These are phyloP conservation scores for Fusarium coffeatum DNA, from an alignment of 2,329 filamentous ascomycete species.

Conservation along the genomic window DNA sequence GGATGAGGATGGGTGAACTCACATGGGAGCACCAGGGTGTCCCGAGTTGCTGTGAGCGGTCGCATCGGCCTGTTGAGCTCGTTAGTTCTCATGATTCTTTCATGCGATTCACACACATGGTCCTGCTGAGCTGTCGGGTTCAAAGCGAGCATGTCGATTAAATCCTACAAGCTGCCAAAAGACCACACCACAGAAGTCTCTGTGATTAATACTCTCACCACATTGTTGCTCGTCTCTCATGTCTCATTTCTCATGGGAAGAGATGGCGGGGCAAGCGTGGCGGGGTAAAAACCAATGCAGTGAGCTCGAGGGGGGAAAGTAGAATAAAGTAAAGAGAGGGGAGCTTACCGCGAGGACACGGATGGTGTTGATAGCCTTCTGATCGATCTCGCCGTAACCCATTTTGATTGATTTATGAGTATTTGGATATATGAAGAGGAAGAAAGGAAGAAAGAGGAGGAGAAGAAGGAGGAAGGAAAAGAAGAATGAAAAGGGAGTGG, in stretches of 20 bases:
- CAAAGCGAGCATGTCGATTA: not conserved
- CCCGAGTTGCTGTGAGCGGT: constrained; percentile 96
- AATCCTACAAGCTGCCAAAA: not conserved
- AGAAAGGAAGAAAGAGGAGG: constrained; percentile 39
- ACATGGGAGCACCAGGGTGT: constrained; percentile 98
- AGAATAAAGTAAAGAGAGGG: constrained; percentile 30
- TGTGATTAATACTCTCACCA: constrained; percentile 21
- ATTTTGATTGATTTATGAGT: constrained; percentile 67
- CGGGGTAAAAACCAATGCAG: constrained; percentile 53
- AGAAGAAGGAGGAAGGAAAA: constrained; percentile 42
- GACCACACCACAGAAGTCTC: not conserved
- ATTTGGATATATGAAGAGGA: constrained; percentile 38
- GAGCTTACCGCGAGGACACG: constrained; percentile 87
- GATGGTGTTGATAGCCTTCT: constrained; percentile 98
- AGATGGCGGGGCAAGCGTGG: constrained; percentile 49
- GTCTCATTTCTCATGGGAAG: constrained; percentile 24
- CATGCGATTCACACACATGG: not conserved
- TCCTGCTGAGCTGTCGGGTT: not conserved
- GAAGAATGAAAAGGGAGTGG: constrained; percentile 1
- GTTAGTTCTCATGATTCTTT: constrained; percentile 42
- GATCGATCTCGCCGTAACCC: constrained; percentile 88
- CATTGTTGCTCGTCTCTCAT: constrained; percentile 19
- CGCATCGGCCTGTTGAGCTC: constrained; percentile 84
- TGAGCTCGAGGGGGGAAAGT: constrained; percentile 48
- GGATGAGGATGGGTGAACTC: constrained; percentile 55